These are phyloP conservation scores for Capronia coronata DNA, from an alignment of 2,329 filamentous ascomycete species.

Conservation along the genomic window DNA sequence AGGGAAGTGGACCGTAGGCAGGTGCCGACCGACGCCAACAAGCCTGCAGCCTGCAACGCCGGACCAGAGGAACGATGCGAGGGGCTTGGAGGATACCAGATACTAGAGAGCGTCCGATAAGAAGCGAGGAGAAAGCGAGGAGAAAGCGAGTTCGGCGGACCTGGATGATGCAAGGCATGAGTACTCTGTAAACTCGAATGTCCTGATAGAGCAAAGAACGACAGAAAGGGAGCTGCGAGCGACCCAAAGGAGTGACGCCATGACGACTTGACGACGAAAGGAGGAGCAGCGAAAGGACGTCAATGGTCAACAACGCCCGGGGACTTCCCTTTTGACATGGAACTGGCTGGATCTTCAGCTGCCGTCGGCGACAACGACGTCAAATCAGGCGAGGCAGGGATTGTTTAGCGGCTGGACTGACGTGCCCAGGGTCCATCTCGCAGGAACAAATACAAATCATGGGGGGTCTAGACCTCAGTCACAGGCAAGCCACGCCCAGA, in stretches of 20 bases:
- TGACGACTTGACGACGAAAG: constrained; percentile 2
- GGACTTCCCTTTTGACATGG: not conserved
- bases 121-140: no score
- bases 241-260: constrained; percentile 9
- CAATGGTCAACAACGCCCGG: not conserved
- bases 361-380: not conserved
- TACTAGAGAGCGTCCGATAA: no score
- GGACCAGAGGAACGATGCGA: not conserved
- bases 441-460: not conserved
- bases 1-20: no score
- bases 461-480: not conserved
- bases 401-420: not conserved
- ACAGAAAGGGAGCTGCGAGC: not conserved
- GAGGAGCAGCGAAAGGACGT: not conserved
- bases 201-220: not conserved
- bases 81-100: no score
- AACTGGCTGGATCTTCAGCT: constrained; percentile 1
- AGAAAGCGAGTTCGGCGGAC: no score
- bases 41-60: no score
- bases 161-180: no score
- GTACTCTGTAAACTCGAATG: not conserved
- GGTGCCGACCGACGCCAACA: no score
- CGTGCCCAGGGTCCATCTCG: not conserved
- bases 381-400: not conserved
- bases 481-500: not conserved